phyloP scores from a whole-genome alignment of 2,329 filamentous ascomycete species.

The Sphaceloma murrayae region DNA sequence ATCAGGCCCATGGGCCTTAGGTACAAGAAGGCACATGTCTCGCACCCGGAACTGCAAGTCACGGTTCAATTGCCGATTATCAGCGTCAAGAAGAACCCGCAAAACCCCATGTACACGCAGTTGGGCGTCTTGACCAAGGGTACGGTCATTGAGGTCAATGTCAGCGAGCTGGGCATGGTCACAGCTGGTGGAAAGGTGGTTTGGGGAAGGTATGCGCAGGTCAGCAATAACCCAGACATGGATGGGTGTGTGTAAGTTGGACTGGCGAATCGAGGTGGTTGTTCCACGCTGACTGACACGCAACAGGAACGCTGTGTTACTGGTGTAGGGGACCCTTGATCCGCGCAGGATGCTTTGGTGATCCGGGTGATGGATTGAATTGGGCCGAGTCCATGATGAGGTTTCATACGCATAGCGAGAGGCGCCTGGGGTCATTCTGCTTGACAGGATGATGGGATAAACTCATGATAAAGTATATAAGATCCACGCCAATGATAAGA shows the following conservation, averaged over 20 bases:
- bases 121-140: constrained; percentile 82
- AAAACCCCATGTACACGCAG: constrained; percentile 85
- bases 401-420: no score
- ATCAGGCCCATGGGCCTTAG: constrained; percentile 63
- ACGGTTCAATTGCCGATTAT: constrained; percentile 68
- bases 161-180: constrained; percentile 80
- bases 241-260: constrained; percentile 57
- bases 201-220: constrained; percentile 77
- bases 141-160: constrained; percentile 83
- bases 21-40: constrained; percentile 59
- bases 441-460: no score
- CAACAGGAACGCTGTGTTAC: no score
- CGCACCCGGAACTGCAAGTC: constrained; percentile 69
- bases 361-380: no score
- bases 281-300: no score
- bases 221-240: constrained; percentile 49
- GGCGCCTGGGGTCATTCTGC: no score
- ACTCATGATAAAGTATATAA: no score
- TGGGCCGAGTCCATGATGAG: no score
- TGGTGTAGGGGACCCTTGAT: no score
- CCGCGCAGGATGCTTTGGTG: no score
- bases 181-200: constrained; percentile 88
- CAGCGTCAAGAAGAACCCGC: constrained; percentile 71
- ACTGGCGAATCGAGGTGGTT: no score
- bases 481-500: no score